These are phyloP conservation scores for Alectoria sarmentosa DNA, from an alignment of 495 filamentous ascomycete genomes.

Conservation along the genomic window DNA sequence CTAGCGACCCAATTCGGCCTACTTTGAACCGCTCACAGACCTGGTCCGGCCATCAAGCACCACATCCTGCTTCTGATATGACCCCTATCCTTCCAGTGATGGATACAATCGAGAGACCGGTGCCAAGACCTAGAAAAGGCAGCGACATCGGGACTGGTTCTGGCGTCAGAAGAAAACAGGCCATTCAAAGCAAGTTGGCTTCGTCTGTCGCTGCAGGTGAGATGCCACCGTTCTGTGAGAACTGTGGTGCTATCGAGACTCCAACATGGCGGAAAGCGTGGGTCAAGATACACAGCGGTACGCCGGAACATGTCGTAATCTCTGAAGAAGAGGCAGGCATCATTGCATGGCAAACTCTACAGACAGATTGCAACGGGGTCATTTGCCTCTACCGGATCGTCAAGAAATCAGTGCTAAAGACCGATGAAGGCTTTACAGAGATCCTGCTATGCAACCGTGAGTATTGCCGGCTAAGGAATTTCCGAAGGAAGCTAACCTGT, in stretches of 20 bases:
- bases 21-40: slow-evolving; percentile 41
- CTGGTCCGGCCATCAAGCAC: slow-evolving; percentile 35
- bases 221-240: slow-evolving; percentile 77
- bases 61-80: slow-evolving; percentile 24
- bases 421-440: slow-evolving; percentile 57
- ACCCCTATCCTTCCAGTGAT: slow-evolving; percentile 3
- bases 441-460: slow-evolving; percentile 83
- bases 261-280: slow-evolving; percentile 92
- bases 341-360: slow-evolving; percentile 56
- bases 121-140: slow-evolving; percentile 14
- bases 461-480: slow-evolving; percentile 29
- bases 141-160: slow-evolving; percentile 33
- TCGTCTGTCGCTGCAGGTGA: slow-evolving; percentile 60
- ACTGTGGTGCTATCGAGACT: slow-evolving; percentile 92
- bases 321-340: slow-evolving; percentile 59
- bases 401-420: slow-evolving; percentile 67
- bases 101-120: slow-evolving; percentile 15
- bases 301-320: slow-evolving; percentile 54
- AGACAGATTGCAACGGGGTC: slow-evolving; percentile 52
- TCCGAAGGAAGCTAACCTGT: slow-evolving; percentile 23
- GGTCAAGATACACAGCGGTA: slow-evolving; percentile 57
- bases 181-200: slow-evolving; percentile 58
- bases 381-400: slow-evolving; percentile 58
- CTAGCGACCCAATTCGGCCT: slow-evolving; percentile 50
- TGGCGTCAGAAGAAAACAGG: slow-evolving; percentile 43